Evolutionary conservation across 2,329 filamentous ascomycete species (phyloP).

Genomic region (Sporothrix phasma): DNA sequence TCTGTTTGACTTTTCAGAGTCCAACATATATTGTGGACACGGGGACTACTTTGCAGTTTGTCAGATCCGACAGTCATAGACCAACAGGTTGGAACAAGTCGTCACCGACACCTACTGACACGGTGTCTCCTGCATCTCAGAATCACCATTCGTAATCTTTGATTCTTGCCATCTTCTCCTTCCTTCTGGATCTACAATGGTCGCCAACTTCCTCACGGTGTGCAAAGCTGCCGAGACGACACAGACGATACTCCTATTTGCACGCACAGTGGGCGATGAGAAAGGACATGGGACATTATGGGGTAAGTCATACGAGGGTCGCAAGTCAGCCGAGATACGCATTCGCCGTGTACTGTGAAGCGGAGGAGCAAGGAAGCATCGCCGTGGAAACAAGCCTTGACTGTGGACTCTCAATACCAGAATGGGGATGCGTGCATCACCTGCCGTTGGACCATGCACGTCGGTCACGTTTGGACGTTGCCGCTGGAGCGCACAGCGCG

Average conservation of each 20-base stretch:
- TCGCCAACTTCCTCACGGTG: background rate
- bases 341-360: background rate
- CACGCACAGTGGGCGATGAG: too few species aligned
- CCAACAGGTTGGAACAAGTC: background rate
- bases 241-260: background rate
- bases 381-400: background rate
- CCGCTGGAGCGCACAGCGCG: background rate
- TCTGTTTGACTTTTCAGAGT: too few species aligned
- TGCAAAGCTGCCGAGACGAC: background rate
- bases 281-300: background rate
- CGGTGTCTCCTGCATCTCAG: background rate
- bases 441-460: background rate
- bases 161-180: too few species aligned
- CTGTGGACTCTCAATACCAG: background rate
- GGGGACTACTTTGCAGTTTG: too few species aligned
- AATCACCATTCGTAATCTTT: background rate
- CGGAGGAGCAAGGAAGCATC: background rate
- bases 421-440: background rate
- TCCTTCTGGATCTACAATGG: background rate
- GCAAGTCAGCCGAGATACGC: background rate
- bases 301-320: background rate
- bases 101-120: background rate
- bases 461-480: background rate
- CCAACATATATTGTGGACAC: too few species aligned
- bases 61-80: background rate